Base-by-base conservation (phyloP, 2,329 filamentous ascomycete genomes). In the Tolypocladium paradoxum region DNA sequence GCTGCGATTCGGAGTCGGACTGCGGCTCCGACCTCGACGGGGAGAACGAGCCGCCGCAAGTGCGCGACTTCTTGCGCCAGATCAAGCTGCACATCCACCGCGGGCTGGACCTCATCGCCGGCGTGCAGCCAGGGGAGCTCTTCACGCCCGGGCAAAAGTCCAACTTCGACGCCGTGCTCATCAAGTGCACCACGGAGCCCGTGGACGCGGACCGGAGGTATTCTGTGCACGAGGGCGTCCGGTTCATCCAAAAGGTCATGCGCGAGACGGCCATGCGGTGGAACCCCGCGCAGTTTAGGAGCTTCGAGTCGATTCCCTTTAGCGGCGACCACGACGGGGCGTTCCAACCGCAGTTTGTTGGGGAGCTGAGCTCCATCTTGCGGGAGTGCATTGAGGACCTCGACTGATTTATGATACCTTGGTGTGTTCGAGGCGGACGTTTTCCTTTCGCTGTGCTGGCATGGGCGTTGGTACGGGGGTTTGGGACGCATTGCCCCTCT, bases 321-420 rank as follows among this genome's bases (percentile, higher is more conserved):
- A 59, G 58, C 46, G 60, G 58, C 8, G 55, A 60, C 14, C 60
- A 61, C 50, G 58, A 61, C 48, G 53, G 58, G 7, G 60, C 60
- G 11, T 61, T 61, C 48, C 54, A 57, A 54, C 58, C 59, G 16
- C 52, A 54, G 49, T 47, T 52, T 46, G 56, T 61, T 22, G 57
- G 54, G 20, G 59, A 61, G 50, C 47, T 61, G 51, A 61, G 59
- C 54, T 45, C 43, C 16, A 61, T 61, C 36, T 50, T 61, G 31
- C 49, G 58, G 31, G 53, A 50, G 12, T 56, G 56, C 36, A 22
- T 61, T 48, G 55, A 56, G 38, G 55, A 43, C 5, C 27, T 59
- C 16, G 43, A 48, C 18, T 61, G 50, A 58, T 6, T 22, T 18
- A 40, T 22, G 20, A 40, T 40, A 40, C 37, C 37, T 9, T 2